phyloP scores from a whole-genome alignment of 108 stramenopile species.

The Stephanodiscus minutulus region DNA sequence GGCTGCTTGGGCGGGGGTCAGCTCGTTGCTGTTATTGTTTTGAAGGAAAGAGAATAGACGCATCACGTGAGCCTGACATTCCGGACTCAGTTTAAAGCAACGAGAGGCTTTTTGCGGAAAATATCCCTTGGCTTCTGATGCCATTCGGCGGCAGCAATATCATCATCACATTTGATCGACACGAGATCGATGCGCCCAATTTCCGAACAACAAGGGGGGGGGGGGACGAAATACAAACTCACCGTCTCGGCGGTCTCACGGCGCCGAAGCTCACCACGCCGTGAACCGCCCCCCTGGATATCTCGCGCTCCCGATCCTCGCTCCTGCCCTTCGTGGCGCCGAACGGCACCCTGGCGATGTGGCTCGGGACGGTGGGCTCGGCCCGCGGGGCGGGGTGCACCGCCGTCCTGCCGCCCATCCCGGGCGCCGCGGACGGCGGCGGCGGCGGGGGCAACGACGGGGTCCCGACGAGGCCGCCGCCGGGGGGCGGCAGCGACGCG shows the following conservation, averaged over 20 bases:
- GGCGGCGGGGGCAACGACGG: not conserved
- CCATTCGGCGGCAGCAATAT: too few relatives aligned
- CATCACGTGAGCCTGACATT: not conserved
- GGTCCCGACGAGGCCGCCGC: too few relatives aligned
- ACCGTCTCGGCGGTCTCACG: slow-evolving; percentile 72
- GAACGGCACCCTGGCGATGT: slow-evolving; percentile 62
- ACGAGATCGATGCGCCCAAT: too few relatives aligned
- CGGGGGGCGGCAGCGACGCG: too few relatives aligned
- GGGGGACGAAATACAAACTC: slow-evolving; percentile 16
- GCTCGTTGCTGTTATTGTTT: slow-evolving; percentile 43
- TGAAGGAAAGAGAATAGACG: not conserved
- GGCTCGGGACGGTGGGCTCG: slow-evolving; percentile 31
- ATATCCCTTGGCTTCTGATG: not conserved
- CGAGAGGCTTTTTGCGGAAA: not conserved
- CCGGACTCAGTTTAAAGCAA: not conserved
- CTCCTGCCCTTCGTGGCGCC: slow-evolving; percentile 80
- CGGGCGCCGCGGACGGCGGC: slow-evolving; percentile 14
- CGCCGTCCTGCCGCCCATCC: slow-evolving; percentile 12
- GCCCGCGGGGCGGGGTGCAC: slow-evolving; percentile 14
- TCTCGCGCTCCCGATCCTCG: slow-evolving; percentile 71
- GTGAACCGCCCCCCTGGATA: slow-evolving; percentile 64
- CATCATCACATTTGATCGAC: not conserved
- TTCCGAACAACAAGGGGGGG: too few relatives aligned
- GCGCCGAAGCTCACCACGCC: slow-evolving; percentile 79
- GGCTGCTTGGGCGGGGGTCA: slow-evolving; percentile 66